Base-by-base conservation (phyloP, 2,329 filamentous ascomycete species). In the Davidsoniella virescens region DNA sequence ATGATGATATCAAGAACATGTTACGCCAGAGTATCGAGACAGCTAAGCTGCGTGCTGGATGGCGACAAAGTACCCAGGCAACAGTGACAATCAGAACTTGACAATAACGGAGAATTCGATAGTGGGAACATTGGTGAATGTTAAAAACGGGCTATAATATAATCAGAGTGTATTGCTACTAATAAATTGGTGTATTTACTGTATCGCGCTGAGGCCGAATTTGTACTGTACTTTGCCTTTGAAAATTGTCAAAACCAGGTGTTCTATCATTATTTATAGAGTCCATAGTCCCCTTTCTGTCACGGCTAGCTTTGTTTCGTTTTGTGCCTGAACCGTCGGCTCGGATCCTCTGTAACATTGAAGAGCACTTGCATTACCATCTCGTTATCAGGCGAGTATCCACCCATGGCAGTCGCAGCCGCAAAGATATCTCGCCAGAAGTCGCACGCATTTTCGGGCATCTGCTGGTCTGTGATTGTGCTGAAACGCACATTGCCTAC, bases 401-500 rank as follows among this genome's bases (percentile, higher is more conserved):
- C 63, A 4, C 63, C 62, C 37, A 61, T 37, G 46, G 51, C 58
- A 17, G 60, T 64, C 59, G 57, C 43, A 54, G 55, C 45, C 5
- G 54, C 49, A 45, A 51, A 54, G 23, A 56, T 25, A 18, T 54
- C 53, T 18, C 56, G 57, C 64, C 63, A 65, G 52, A 66, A 66
- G 2, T 59, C 58, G 46, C 63, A 66, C 23, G 57, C 51, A n/a
- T 53, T 49, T 51, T 57, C 59, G 36, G 55, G 43, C 25, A 59
- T 57, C 55, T 64, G 57, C 3, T 52, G 44, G 52, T 66, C 64
- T 20, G 51, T 58, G 6, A 64, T 54, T 3, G 57, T 58, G 18
- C 57, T 56, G 44, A 65, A 61, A 9, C 59, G 59, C 43, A 58
- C 57, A 49, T 63, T 58, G 4, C 62, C 62, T 12, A 65, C 60